Evolutionary conservation across 768 basidiomycete genomes (phyloP), one percentile per base, ranked within the genome.

Genomic region (Boletus subparvulus): DNA sequence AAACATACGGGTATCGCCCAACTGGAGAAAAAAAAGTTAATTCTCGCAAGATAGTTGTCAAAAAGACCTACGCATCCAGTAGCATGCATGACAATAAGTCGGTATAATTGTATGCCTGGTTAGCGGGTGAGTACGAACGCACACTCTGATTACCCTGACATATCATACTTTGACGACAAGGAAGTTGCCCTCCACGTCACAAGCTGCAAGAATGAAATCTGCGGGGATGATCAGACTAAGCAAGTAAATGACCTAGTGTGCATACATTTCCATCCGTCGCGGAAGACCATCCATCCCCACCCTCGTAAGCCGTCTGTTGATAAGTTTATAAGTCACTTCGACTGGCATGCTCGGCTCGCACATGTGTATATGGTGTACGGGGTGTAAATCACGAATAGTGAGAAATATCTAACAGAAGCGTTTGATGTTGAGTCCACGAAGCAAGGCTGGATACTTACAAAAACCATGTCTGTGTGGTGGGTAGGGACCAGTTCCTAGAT

Each of bases 1-100:
- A 94, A 75, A 70, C 92, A 94, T 13, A 90, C 82, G 26, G 92
- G 92, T 64, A 92, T 94, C 1, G 92, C 92, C 92, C 91, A 93
- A 51, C 88, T 90, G 47, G 10, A 50, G 21, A 21, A 44, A 19
- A n/a, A n/a, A 4, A 13, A 1, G 32, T 65, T 24, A 60, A 40
- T 33, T 30, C 21, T 33, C 40, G 19, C n/a, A 41, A 26, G 19
- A 40, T 13, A 52, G 5, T 19, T 6, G n/a, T 21, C n/a, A 19
- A 19, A 44, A 28, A 35, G 36, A 65, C 84, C 58, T 68, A 90
- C 83, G 92, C 90, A 65, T 94, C 91, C 46, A 94, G 84, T n/a
- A 94, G 81, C 90, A 93, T 93, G 71, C 90, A 92, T 1, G 92
- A 94, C 45, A 94, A 75, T 4, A 94, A 74, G 61, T 90, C 90